Evolutionary conservation across 495 filamentous ascomycete species (phyloP), one percentile per base, ranked within the genome.

Genomic region (Baudoinia panamericana): DNA sequence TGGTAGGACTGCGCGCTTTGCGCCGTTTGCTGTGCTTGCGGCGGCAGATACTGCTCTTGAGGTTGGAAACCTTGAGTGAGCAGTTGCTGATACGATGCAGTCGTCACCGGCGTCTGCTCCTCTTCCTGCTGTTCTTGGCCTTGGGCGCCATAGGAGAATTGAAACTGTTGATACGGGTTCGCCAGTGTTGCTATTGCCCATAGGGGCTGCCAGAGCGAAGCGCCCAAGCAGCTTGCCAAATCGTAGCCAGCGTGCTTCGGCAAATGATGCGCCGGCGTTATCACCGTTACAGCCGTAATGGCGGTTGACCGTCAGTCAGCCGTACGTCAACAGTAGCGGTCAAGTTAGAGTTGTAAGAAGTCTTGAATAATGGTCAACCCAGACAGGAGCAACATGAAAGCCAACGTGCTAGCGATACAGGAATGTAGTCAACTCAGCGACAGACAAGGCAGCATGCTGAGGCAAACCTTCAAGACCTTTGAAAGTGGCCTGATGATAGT

Each of bases 191-290:
- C 73, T 64, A 67, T 67, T 61, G 73, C 56, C 65, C 75, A 79
- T 79, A 72, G 68, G 70, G 71, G 69, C 74, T 71, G 72, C 75
- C 75, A 76, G 72, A 78, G 71, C 73, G 69, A 43, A 61, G 67
- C 71, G 72, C 72, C 71, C 70, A 71, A 70, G 73, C 72, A 74
- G 72, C 66, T 69, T 66, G 69, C 71, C 66, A 38, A 43, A 17
- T 32, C 29, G 5, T 22, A 33, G 18, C 39, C 18, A 34, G 51
- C 54, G 46, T 46, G 41, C 51, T 54, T 54, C 46, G 48, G 41
- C 40, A 28, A 36, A 18, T 20, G 51, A 31, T 45, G 25, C 34
- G 43, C 43, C 24, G 43, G 25, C 24, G 27, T 15, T 20, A 30
- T 25, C 5, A 34, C n/a, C 7, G 19, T 29, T 32, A 47, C 16